Conservation (phyloP, 768 basidiomycete species). For the Boletus sp. region DNA sequence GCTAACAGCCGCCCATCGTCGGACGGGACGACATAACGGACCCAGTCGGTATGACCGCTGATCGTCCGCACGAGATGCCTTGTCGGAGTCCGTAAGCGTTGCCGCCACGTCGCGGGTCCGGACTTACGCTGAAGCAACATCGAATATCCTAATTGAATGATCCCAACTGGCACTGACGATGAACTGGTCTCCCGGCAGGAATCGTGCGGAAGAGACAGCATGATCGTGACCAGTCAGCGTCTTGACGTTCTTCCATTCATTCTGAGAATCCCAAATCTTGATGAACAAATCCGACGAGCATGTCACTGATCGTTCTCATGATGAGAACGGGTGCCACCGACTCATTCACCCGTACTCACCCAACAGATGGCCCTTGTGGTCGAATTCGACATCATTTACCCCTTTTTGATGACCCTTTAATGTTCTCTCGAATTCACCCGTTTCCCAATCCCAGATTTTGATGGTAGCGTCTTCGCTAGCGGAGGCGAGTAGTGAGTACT, state of each 20-base stretch:
- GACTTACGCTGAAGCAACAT: slow-evolving; percentile 80
- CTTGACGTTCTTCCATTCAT: slow-evolving; percentile 87
- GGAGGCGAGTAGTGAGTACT: slow-evolving; percentile 77
- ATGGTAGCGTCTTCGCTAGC: slow-evolving; percentile 88
- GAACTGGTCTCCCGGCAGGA: slow-evolving; percentile 80
- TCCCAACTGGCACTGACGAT: slow-evolving; percentile 89
- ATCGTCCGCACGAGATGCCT: slow-evolving; percentile 79
- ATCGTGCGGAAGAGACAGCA: slow-evolving; percentile 81
- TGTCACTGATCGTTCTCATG: slow-evolving; percentile 34
- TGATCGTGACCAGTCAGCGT: slow-evolving; percentile 91
- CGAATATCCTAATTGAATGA: slow-evolving; percentile 81
- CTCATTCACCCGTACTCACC: slow-evolving; percentile 45
- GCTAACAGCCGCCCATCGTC: slow-evolving; percentile 72
- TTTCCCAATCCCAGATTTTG: slow-evolving; percentile 97
- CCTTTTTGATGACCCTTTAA: slow-evolving; percentile 90
- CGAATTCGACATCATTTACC: slow-evolving; percentile 85
- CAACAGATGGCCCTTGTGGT: slow-evolving; percentile 78
- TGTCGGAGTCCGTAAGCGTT: slow-evolving; percentile 16
- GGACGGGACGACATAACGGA: slow-evolving; percentile 63
- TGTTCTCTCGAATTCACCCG: slow-evolving; percentile 89
- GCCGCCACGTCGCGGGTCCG: not conserved
- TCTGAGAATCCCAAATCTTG: slow-evolving; percentile 88
- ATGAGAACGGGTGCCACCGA: not conserved
- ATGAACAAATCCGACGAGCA: slow-evolving; percentile 87
- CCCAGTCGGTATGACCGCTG: slow-evolving; percentile 81